Base-by-base conservation (phyloP, 2,329 filamentous ascomycete species). In the Cercospora sp. region DNA sequence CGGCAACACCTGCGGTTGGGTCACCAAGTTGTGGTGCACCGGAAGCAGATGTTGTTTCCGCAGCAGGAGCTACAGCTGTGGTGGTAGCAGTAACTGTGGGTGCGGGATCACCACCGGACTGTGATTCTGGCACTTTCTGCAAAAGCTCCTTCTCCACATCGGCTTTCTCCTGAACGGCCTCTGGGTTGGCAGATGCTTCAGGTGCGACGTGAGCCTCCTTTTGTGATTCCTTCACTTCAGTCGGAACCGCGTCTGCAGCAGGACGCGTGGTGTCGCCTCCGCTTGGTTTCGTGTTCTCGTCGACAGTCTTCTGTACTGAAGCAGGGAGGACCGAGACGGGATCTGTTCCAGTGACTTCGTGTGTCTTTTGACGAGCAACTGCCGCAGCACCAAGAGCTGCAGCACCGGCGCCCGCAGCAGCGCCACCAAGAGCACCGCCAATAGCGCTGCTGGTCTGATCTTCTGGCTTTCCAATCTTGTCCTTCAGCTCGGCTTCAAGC, bases 121-220 rank as follows among this genome's bases (percentile, higher is more conserved):
- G 73, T 7, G 76, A 76, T 59, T 78, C 77, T 72, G 79, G 72
- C 36, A 80, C 84, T 78, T 91, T 87, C 71, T 87, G 84, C 59
- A 93, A 82, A 8, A 96, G 84, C 81, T 97, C 90, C 28, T 87
- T 79, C 82, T 96, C 92, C 5, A 93, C 84, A 9, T 83, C 85
- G 78, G 87, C 88, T 86, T 95, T 95, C 74, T 94, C 91, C 70
- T 86, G 81, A 6, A 95, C 91, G 18, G 89, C 90, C 65, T 85
- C 84, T 1, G 87, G 82, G 79, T 89, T 90, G 65, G 86, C 86
- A 40, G 90, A 87, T 36, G 92, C 92, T 80, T 95, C 92, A 8
- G 91, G 90, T 69, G 82, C 84, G 74, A 84, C 79, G 40, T 74
- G 71, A 2, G 75, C 76, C 62, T 75, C 71, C 64, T 75, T 72